These are phyloP conservation scores for Phytophthora hybrid DNA, from an alignment of 352 stramenopile species.

Conservation along the genomic window DNA sequence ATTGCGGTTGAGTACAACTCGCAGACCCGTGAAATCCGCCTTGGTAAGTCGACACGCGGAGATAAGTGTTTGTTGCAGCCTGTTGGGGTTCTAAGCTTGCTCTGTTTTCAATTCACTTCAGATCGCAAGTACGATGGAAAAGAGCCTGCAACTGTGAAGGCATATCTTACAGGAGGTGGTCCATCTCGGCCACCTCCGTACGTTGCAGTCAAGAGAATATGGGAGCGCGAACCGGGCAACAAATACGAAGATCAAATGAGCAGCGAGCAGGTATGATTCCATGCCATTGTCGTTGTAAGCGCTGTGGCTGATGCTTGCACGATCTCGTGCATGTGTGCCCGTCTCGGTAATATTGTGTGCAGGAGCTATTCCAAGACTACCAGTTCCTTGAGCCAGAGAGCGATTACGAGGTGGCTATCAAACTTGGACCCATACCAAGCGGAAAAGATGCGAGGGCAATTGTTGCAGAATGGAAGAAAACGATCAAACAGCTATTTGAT, in stretches of 20 bases:
- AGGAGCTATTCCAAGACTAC: slow-evolving; percentile 89
- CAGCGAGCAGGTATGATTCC: slow-evolving; percentile 62
- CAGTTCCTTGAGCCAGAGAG: slow-evolving; percentile 84
- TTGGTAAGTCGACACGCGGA: slow-evolving; percentile 41
- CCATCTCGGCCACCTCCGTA: slow-evolving; percentile 65
- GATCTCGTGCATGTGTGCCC: no score
- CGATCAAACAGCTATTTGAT: slow-evolving; percentile 62
- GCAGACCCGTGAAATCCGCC: slow-evolving; percentile 47
- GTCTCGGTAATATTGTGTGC: background rate
- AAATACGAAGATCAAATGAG: slow-evolving; percentile 86
- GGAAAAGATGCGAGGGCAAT: slow-evolving; percentile 56
- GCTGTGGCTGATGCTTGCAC: background rate
- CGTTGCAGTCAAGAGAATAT: slow-evolving; percentile 68
- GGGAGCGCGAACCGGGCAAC: slow-evolving; percentile 82
- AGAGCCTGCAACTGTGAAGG: slow-evolving; percentile 47
- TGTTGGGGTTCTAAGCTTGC: slow-evolving; percentile 1
- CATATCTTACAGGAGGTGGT: slow-evolving; percentile 55
- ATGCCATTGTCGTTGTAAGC: background rate
- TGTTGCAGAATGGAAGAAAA: slow-evolving; percentile 68
- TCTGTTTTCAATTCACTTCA: slow-evolving; percentile 20
- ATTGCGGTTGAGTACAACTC: slow-evolving; percentile 52
- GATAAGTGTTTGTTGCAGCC: background rate
- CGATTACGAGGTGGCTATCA: slow-evolving; percentile 79
- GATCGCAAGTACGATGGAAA: slow-evolving; percentile 74
- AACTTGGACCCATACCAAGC: slow-evolving; percentile 66